phyloP scores from a whole-genome alignment of 106 monocot species.

The Dendrobium officinale region DNA sequence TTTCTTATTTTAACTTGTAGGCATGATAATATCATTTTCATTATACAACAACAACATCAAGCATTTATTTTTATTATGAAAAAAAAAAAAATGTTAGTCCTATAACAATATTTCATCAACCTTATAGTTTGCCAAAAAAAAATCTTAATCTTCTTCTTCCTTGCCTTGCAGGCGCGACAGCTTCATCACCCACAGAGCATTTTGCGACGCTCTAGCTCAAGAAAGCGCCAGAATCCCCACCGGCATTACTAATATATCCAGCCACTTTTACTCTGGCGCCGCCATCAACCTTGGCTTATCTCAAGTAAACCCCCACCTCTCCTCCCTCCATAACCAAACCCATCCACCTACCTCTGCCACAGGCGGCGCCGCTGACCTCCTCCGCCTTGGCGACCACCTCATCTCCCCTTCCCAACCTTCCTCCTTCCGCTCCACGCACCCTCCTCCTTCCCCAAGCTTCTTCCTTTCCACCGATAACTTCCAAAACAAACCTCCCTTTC shows the following conservation, averaged over 20 bases:
- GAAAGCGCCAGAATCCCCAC: constrained; percentile 60
- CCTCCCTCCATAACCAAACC: constrained; percentile 41
- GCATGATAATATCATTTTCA: too few relatives aligned
- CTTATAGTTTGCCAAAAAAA: too few relatives aligned
- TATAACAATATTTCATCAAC: too few relatives aligned
- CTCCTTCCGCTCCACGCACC: constrained; percentile 36
- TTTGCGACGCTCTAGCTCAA: constrained; percentile 90
- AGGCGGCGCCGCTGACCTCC: constrained; percentile 14
- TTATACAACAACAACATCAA: too few relatives aligned
- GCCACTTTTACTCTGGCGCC: constrained; percentile 51
- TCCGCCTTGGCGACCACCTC: constrained; percentile 57
- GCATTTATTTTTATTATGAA: too few relatives aligned
- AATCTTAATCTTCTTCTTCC: too few relatives aligned
- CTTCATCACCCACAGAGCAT: constrained; percentile 96
- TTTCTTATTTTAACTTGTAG: too few relatives aligned
- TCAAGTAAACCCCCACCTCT: constrained; percentile 49
- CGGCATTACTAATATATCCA: constrained; percentile 32
- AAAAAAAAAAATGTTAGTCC: too few relatives aligned
- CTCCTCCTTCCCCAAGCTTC: constrained; percentile 37
- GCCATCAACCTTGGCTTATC: constrained; percentile 41
- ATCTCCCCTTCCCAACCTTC: constrained; percentile 38
- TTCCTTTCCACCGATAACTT: constrained; percentile 36
- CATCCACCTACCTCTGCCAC: constrained; percentile 4
- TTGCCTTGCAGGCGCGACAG: constrained; percentile 68
- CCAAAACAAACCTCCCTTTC: constrained; percentile 35